Evolutionary conservation across 2,329 filamentous ascomycete species (phyloP).

Genomic region (Botrytis fragariae): DNA sequence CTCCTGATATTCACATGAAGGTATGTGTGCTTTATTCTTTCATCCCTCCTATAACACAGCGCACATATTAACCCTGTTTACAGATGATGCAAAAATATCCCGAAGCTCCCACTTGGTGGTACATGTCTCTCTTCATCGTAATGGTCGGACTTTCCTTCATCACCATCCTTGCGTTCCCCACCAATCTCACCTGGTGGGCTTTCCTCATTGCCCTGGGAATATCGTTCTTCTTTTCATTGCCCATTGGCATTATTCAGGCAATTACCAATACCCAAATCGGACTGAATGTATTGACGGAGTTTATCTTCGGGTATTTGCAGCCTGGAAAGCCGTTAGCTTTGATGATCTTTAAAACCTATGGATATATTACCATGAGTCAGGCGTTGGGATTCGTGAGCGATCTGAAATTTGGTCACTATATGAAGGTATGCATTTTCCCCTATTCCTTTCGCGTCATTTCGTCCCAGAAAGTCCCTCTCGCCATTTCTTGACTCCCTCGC

Average conservation of each 20-base stretch:
- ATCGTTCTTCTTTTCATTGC: constrained; percentile 61
- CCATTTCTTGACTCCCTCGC: background rate
- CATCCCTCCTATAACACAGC: accelerated
- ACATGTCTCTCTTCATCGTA: constrained; percentile 16
- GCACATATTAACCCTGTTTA: background rate
- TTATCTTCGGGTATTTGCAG: constrained; percentile 70
- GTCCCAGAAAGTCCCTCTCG: accelerated
- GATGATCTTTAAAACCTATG: constrained; percentile 78
- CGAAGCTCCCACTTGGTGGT: constrained; percentile 7
- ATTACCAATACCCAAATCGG: constrained; percentile 68
- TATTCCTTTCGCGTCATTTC: background rate
- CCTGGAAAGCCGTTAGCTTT: constrained; percentile 68
- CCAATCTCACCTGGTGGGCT: constrained; percentile 60
- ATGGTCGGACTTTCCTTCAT: constrained; percentile 22
- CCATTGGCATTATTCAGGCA: constrained; percentile 67
- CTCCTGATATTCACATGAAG: constrained; percentile 10
- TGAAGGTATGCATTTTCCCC: constrained; percentile 41
- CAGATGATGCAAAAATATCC: constrained; percentile 11
- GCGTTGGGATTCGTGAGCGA: constrained; percentile 47
- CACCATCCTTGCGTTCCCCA: constrained; percentile 55
- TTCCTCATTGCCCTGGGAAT: constrained; percentile 65
- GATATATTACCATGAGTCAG: constrained; percentile 65
- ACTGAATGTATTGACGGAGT: constrained; percentile 70
- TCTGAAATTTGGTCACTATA: constrained; percentile 52
- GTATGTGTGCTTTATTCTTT: background rate